These are phyloP conservation scores for Combretum micranthum DNA, from an alignment of 345 rosid species.

Conservation along the genomic window DNA sequence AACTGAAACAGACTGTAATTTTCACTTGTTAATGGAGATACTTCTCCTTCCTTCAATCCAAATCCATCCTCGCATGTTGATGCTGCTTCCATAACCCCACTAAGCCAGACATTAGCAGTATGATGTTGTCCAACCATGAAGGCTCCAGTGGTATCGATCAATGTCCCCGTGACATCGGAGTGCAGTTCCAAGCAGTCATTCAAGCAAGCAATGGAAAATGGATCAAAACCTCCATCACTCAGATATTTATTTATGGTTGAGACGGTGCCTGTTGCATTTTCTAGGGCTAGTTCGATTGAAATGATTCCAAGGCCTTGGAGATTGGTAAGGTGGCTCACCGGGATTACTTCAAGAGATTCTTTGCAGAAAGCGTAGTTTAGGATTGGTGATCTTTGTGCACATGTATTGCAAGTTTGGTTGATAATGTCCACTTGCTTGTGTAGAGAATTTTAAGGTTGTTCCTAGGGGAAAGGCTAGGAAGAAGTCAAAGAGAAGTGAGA, in stretches of 20 bases:
- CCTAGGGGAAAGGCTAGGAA: conserved; percentile 9
- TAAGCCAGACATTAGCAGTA: conserved; percentile 29
- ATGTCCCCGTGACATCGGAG: conserved; percentile 22
- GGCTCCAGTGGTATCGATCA: conserved; percentile 35
- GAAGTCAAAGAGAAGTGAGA: conserved; percentile 6
- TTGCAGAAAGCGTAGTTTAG: conserved; percentile 34
- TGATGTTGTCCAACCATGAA: conserved; percentile 28
- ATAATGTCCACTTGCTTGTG: conserved; percentile 16
- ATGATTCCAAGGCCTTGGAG: conserved; percentile 41
- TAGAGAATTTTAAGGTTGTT: not conserved
- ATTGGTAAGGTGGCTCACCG: conserved; percentile 34
- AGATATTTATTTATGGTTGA: conserved; percentile 29
- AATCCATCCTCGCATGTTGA: conserved; percentile 53
- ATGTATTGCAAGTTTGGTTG: conserved; percentile 36
- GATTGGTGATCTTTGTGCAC: conserved; percentile 23
- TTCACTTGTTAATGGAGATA: conserved; percentile 36
- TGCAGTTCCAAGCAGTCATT: conserved; percentile 44
- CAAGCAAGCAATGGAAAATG: conserved; percentile 25
- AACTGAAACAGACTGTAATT: conserved; percentile 42
- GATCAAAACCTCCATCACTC: conserved; percentile 18
- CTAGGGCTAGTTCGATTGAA: conserved; percentile 52
- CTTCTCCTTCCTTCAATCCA: conserved; percentile 25
- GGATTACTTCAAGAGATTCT: conserved; percentile 37
- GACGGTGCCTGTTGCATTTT: conserved; percentile 42
- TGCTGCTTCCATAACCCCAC: conserved; percentile 43